These are phyloP conservation scores for Neofusicoccum sp. DNA, from an alignment of 2,329 filamentous ascomycete species.

Conservation along the genomic window DNA sequence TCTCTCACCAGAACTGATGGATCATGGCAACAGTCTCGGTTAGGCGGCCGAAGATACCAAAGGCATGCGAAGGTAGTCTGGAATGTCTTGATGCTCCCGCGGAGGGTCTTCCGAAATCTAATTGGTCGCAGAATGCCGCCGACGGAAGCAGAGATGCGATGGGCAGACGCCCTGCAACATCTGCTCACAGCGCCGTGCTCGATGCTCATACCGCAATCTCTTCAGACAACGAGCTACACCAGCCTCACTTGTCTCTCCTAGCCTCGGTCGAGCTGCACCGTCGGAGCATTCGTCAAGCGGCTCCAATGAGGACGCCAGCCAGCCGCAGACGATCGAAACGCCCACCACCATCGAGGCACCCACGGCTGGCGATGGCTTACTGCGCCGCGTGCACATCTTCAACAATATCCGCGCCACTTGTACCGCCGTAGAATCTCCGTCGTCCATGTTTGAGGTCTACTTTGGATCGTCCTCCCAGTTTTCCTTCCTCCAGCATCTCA, in stretches of 20 bases:
- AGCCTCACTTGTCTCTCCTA: background rate
- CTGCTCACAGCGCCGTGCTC: background rate
- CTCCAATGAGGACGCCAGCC: background rate
- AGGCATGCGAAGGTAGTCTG: slow-evolving; percentile 4
- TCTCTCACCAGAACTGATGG: too few relatives aligned
- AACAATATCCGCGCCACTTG: slow-evolving; percentile 12
- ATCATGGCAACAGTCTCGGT: too few relatives aligned
- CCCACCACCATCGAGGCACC: background rate
- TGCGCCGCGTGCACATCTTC: background rate
- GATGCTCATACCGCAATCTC: slow-evolving; percentile 1
- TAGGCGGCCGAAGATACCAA: background rate
- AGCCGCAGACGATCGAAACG: background rate
- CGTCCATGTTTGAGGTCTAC: slow-evolving; percentile 4
- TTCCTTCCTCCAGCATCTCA: slow-evolving; percentile 12
- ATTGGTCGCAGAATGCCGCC: background rate
- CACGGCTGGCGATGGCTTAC: background rate
- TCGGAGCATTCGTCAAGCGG: background rate
- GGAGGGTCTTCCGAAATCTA: background rate
- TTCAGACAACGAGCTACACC: background rate
- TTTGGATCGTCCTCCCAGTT: slow-evolving; percentile 13
- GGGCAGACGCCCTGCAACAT: slow-evolving; percentile 10
- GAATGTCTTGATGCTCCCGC: too few relatives aligned
- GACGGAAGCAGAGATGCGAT: slow-evolving; percentile 13
- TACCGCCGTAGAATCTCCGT: background rate
- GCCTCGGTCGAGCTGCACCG: too few relatives aligned